Conservation (phyloP, 257 asterid species). For the Dorcoceras hygrometricum region DNA sequence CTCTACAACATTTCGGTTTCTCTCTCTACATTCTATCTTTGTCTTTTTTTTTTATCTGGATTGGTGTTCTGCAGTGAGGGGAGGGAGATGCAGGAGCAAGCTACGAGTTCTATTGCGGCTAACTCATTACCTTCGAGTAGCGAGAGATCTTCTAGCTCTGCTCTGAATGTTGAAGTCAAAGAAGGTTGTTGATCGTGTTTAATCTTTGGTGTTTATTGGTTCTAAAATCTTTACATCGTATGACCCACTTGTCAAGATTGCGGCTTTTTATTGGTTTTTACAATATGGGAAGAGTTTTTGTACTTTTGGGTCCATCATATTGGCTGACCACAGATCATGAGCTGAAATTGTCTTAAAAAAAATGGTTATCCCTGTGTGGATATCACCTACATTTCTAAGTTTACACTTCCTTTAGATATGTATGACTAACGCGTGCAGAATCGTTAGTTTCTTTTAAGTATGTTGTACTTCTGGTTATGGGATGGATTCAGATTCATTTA, state of each 20-base stretch:
- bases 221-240: background rate
- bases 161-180: conserved; percentile 67
- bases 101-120: conserved; percentile 75
- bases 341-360: background rate
- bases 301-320: background rate
- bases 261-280: background rate
- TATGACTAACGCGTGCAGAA: background rate
- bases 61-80: background rate
- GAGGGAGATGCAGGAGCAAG: conserved; percentile 87
- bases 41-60: background rate
- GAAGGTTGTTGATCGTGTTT: conserved; percentile 46
- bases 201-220: conserved; percentile 12
- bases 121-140: conserved; percentile 86
- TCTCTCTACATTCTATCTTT: background rate
- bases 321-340: background rate
- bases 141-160: conserved; percentile 94
- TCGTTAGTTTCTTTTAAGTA: background rate
- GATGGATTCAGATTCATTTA: background rate
- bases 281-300: background rate
- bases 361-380: background rate
- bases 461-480: background rate
- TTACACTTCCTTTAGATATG: background rate
- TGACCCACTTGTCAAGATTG: background rate
- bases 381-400: background rate
- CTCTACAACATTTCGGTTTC: background rate